A percentile compares a stretch with the other conserved stretches of the same genome.
Conservation (phyloP, 305 asterid genomes). For the Ruellia speciosa region DNA sequence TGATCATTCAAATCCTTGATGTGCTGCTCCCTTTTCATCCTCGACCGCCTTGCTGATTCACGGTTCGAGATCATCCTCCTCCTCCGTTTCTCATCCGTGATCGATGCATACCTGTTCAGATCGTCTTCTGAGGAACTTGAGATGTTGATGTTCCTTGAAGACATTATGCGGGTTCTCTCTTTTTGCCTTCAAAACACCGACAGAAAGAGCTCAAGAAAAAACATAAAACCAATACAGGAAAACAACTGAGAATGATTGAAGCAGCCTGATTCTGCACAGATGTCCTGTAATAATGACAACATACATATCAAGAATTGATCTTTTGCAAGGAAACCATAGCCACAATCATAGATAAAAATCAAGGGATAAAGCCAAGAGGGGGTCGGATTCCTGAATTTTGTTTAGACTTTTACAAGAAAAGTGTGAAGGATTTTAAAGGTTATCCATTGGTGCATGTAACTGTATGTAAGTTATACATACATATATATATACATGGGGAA, state of each 20-base stretch:
- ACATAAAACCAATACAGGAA: conserved; percentile 49
- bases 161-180: conserved; percentile 21
- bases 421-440: neutral
- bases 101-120: conserved; percentile 15
- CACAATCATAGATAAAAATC: neutral
- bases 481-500: neutral
- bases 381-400: neutral
- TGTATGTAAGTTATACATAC: neutral
- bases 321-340: conserved; percentile 18
- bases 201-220: conserved; percentile 26
- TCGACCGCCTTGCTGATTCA: conserved; percentile 48
- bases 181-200: too few relatives aligned
- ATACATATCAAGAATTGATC: neutral
- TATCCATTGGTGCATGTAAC: neutral
- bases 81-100: conserved; percentile 40
- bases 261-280: conserved; percentile 30
- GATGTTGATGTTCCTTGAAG: conserved; percentile 23
- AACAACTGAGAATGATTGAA: conserved; percentile 48
- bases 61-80: conserved; percentile 55
- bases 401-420: neutral
- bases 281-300: conserved; percentile 20
- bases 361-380: neutral
- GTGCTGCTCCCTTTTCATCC: conserved; percentile 51
- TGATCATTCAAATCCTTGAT: conserved; percentile 43
- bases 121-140: conserved; percentile 32